A percentile compares a stretch with the other conserved stretches of the same genome.
Evolutionary conservation across 768 basidiomycete species (phyloP).

Genomic region (Boletus pseudopeckii): DNA sequence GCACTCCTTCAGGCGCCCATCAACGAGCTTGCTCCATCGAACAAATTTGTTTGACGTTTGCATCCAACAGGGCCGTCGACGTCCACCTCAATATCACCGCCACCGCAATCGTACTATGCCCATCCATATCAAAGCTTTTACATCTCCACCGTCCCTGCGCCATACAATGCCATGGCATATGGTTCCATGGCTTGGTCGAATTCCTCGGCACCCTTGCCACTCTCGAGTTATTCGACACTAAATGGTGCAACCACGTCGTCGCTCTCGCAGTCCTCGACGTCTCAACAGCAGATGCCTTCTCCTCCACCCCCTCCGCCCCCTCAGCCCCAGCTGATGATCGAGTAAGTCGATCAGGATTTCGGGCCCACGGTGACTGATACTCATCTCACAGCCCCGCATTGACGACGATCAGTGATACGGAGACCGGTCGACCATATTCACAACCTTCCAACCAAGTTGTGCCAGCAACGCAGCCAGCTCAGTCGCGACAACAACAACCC

Average conservation of each 20-base stretch:
- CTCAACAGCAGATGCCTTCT: slow-evolving; percentile 32
- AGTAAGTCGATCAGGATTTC: slow-evolving; percentile 43
- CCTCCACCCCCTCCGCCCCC: slow-evolving; percentile 19
- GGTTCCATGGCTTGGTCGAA: slow-evolving; percentile 47
- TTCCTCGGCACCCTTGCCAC: slow-evolving; percentile 44
- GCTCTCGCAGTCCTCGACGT: slow-evolving; percentile 28
- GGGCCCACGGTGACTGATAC: slow-evolving; percentile 12
- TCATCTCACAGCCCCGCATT: slow-evolving; percentile 48
- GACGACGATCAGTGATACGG: slow-evolving; percentile 54
- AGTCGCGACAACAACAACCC: slow-evolving; percentile 35
- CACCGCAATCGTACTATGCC: slow-evolving; percentile 41
- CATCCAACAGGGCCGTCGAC: slow-evolving; percentile 36
- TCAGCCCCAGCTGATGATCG: slow-evolving; percentile 56
- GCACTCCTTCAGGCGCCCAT: slow-evolving; percentile 33
- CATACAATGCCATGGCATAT: slow-evolving; percentile 55
- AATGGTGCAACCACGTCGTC: slow-evolving; percentile 67
- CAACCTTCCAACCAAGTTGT: slow-evolving; percentile 40
- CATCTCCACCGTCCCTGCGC: slow-evolving; percentile 38
- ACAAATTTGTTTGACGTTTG: slow-evolving; percentile 9
- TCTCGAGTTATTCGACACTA: slow-evolving; percentile 73
- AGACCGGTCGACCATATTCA: slow-evolving; percentile 44
- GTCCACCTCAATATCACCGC: slow-evolving; percentile 37
- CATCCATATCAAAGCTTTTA: slow-evolving; percentile 43
- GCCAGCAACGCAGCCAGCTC: slow-evolving; percentile 31
- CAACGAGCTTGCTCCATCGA: slow-evolving; percentile 2